Conservation (phyloP, 495 filamentous ascomycete species). For the Talaromyces wortmannii region DNA sequence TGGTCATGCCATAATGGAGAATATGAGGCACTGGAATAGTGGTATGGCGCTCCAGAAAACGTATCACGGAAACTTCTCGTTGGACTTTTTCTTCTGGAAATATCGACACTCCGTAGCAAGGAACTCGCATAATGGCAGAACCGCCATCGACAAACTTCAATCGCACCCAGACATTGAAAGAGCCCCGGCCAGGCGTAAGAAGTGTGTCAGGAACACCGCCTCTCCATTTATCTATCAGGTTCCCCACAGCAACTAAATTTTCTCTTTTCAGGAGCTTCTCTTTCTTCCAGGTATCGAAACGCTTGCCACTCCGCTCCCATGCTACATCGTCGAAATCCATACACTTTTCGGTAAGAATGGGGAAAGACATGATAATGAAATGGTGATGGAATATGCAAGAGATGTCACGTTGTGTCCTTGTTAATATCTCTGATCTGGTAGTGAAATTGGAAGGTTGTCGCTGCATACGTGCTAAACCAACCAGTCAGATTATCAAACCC, state of each 20-base stretch:
- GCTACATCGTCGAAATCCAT: slow-evolving; percentile 11
- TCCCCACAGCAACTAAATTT: neutral
- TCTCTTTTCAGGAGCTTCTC: slow-evolving; percentile 4
- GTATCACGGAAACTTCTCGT: slow-evolving; percentile 36
- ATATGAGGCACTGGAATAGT: slow-evolving; percentile 31
- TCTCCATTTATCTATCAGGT: slow-evolving; percentile 6
- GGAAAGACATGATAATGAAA: too few species aligned
- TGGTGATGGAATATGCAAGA: too few species aligned
- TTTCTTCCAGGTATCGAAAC: slow-evolving; percentile 8
- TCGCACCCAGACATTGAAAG: slow-evolving; percentile 9
- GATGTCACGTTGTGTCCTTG: too few species aligned
- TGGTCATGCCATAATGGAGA: slow-evolving; percentile 22
- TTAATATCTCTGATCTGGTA: too few species aligned
- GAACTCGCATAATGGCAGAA: slow-evolving; percentile 8
- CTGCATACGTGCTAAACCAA: too few species aligned
- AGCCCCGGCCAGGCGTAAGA: slow-evolving; percentile 11
- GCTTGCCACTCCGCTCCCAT: slow-evolving; percentile 10
- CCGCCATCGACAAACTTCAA: slow-evolving; percentile 5
- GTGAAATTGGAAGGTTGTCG: too few species aligned
- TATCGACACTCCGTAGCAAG: slow-evolving; percentile 9
- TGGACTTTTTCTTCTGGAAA: slow-evolving; percentile 29
- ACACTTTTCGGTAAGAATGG: neutral
- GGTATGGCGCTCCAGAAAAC: slow-evolving; percentile 29
- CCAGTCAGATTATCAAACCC: too few species aligned
- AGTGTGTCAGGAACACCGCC: slow-evolving; percentile 11